Percentiles rank a stretch among this genome's conserved stretches.
These are phyloP conservation scores for Penicillium italicum DNA, from an alignment of 2,329 filamentous ascomycete species.

Conservation along the genomic window DNA sequence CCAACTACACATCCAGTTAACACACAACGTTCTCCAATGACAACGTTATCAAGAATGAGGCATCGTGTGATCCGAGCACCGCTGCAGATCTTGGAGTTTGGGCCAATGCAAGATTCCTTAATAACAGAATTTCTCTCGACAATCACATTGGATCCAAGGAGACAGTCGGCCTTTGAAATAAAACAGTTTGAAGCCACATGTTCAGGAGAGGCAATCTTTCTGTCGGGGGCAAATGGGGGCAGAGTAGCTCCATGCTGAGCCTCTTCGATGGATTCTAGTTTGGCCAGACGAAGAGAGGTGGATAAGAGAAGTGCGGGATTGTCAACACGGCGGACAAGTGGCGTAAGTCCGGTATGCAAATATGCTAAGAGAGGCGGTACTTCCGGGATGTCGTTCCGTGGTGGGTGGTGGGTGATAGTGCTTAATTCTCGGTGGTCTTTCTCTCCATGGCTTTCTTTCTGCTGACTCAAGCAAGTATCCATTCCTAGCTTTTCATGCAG, in stretches of 20 bases:
- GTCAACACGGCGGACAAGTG: neutral
- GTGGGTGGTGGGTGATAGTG: neutral
- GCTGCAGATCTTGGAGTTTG: neutral
- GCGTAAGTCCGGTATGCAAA: neutral
- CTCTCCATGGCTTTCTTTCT: neutral
- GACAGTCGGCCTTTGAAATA: neutral
- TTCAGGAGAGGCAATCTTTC: neutral
- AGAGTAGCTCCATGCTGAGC: neutral
- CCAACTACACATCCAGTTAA: neutral
- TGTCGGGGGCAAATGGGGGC: neutral
- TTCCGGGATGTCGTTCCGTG: neutral
- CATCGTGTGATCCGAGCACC: neutral
- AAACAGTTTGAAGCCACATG: neutral
- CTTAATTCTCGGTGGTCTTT: neutral
- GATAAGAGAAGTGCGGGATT: neutral
- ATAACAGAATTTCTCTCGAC: neutral
- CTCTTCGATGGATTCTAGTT: neutral
- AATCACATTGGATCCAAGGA: neutral
- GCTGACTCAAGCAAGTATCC: neutral
- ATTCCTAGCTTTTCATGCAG: neutral
- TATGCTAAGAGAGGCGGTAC: neutral
- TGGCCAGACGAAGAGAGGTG: neutral
- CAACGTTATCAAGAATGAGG: neutral
- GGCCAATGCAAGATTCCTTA: constrained; percentile 1
- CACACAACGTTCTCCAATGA: neutral